Conservation (phyloP, 495 filamentous ascomycete species). For the Pyrenula aspistea region DNA sequence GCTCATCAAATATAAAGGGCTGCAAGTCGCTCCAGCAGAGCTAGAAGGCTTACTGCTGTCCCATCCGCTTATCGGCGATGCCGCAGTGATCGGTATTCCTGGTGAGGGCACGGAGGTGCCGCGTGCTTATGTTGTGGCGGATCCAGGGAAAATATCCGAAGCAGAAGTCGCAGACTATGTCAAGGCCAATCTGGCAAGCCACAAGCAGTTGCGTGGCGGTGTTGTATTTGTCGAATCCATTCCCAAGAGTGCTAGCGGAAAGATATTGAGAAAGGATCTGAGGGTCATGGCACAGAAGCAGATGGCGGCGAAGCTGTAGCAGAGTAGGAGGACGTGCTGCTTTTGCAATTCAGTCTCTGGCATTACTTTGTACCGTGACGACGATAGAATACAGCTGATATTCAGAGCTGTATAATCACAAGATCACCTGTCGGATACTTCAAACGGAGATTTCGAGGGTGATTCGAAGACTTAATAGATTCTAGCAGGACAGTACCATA, state of each 20-base stretch:
- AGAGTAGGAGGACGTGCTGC: too few species aligned
- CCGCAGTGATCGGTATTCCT: slow-evolving; percentile 74
- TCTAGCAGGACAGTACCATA: too few species aligned
- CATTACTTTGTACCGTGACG: too few species aligned
- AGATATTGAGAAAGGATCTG: slow-evolving; percentile 70
- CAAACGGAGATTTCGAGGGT: too few species aligned
- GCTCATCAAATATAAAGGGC: slow-evolving; percentile 30
- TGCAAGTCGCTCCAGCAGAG: slow-evolving; percentile 82
- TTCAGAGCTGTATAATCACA: too few species aligned
- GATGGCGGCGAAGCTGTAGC: slow-evolving; percentile 31
- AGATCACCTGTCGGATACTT: too few species aligned
- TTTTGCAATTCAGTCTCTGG: too few species aligned
- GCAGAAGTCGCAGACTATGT: slow-evolving; percentile 36
- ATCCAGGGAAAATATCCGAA: slow-evolving; percentile 33
- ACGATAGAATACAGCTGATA: too few species aligned
- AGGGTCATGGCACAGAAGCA: slow-evolving; percentile 36
- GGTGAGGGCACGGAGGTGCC: slow-evolving; percentile 72
- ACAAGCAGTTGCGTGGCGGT: slow-evolving; percentile 76
- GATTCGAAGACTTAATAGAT: too few species aligned
- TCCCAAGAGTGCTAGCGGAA: slow-evolving; percentile 77
- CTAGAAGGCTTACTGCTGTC: slow-evolving; percentile 66
- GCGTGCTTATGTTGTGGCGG: slow-evolving; percentile 62
- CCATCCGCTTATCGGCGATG: slow-evolving; percentile 67
- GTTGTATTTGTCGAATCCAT: slow-evolving; percentile 70
- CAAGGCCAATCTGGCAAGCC: slow-evolving; percentile 51